Percentiles rank a stretch among this genome's conserved stretches.
Conservation (phyloP, 164 flowering plant genomes). For the Paratinospora sagittata region DNA sequence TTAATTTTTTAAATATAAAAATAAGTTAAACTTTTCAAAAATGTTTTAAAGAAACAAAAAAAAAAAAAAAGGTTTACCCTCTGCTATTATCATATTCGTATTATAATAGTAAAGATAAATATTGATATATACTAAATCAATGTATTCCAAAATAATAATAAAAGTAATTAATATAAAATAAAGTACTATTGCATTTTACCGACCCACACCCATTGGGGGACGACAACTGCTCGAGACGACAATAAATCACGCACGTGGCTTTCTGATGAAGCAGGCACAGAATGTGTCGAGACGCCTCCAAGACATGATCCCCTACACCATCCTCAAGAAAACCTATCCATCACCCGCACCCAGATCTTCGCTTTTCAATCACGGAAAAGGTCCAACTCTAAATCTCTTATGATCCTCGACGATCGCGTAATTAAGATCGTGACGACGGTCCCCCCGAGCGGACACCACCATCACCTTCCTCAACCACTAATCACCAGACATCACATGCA, state of each 20-base stretch:
- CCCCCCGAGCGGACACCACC: background rate
- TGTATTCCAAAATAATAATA: too few species aligned
- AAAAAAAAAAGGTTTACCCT: too few species aligned
- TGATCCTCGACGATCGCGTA: background rate
- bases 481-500: conserved; percentile 6
- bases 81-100: too few species aligned
- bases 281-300: background rate
- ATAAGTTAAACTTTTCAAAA: too few species aligned
- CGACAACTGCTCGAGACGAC: background rate
- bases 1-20: too few species aligned
- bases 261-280: background rate
- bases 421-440: background rate
- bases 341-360: background rate
- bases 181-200: background rate
- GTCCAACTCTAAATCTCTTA: too few species aligned
- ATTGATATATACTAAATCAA: too few species aligned
- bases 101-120: too few species aligned
- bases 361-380: too few species aligned
- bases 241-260: background rate
- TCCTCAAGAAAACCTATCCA: background rate
- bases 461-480: background rate
- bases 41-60: too few species aligned
- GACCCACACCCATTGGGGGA: background rate
- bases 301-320: background rate
- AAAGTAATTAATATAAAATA: too few species aligned